These are phyloP conservation scores for Saccharomycopsis sp. DNA, from an alignment of 805 yeast species.

Conservation along the genomic window DNA sequence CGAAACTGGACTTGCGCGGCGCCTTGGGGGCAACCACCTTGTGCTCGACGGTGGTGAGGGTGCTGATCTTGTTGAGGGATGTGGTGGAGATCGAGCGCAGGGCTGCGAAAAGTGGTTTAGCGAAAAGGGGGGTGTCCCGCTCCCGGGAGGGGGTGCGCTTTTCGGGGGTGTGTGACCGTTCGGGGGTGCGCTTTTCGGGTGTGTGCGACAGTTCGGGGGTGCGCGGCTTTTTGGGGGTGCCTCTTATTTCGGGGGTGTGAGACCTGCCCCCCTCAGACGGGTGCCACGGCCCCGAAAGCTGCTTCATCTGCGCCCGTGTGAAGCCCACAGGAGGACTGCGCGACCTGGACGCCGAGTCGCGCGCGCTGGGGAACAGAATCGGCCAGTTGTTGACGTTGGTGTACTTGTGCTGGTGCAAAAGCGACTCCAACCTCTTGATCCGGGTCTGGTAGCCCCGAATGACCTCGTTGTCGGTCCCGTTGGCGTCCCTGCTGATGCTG, in stretches of 20 bases:
- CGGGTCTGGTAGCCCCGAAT: conserved; percentile 62
- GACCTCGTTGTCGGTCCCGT: conserved; percentile 29
- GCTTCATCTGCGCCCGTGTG: not conserved
- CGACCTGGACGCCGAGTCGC: conserved; percentile 9
- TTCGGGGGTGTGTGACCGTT: too few relatives aligned
- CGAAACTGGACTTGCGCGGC: conserved; percentile 10
- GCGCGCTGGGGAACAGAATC: conserved; percentile 5
- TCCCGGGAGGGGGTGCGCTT: too few relatives aligned
- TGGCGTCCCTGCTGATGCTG: conserved; percentile 3
- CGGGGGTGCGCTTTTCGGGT: too few relatives aligned
- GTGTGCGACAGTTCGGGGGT: too few relatives aligned
- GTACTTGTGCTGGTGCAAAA: conserved; percentile 68
- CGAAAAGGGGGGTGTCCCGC: too few relatives aligned
- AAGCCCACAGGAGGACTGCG: conserved; percentile 10
- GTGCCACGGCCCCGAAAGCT: not conserved
- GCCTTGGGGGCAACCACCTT: not conserved
- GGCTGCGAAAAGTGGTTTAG: not conserved
- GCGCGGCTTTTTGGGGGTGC: too few relatives aligned
- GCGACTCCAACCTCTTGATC: conserved; percentile 68
- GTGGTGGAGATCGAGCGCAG: conserved; percentile 16
- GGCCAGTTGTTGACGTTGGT: conserved; percentile 44
- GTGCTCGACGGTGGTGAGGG: conserved; percentile 13
- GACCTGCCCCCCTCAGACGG: too few relatives aligned
- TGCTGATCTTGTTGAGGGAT: conserved; percentile 16
- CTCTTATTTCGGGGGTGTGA: too few relatives aligned